phyloP scores from a whole-genome alignment of 371 early-diverging fungal species.

The Blastocladiella emersonii region DNA sequence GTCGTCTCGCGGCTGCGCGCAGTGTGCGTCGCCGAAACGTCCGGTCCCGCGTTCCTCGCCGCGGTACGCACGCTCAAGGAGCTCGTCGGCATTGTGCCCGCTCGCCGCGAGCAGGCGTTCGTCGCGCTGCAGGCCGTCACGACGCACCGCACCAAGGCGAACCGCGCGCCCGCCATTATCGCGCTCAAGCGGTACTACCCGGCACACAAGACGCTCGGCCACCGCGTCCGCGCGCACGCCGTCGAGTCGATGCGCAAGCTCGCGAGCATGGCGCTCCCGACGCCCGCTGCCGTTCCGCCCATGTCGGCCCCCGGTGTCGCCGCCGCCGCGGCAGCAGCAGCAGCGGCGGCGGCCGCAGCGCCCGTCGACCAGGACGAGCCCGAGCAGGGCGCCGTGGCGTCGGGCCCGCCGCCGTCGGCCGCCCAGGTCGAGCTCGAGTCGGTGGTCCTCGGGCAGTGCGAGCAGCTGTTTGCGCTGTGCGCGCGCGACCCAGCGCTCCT shows the following conservation, averaged over 20 bases:
- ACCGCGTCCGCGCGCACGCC: neutral
- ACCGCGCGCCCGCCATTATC: neutral
- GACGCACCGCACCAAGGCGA: neutral
- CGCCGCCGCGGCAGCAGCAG: too few species aligned
- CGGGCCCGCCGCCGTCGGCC: neutral
- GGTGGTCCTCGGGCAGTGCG: neutral
- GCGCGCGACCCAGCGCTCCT: neutral
- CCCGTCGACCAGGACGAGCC: neutral
- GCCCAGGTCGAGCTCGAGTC: neutral
- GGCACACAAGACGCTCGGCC: slow-evolving; percentile 7
- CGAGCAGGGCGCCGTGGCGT: neutral
- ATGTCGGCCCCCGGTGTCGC: too few species aligned
- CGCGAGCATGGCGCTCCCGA: neutral
- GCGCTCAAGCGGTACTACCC: neutral
- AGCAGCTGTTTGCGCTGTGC: neutral
- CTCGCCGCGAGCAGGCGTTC: neutral
- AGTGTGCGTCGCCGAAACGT: neutral
- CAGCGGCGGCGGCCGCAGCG: neutral
- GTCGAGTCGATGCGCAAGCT: neutral
- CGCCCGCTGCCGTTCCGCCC: too few species aligned
- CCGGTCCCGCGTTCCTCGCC: neutral
- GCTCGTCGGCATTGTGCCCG: neutral
- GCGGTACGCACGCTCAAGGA: neutral
- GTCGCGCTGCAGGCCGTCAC: neutral
- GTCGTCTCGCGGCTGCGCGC: neutral